Conservation (phyloP, 2,329 filamentous ascomycete species). For the Curvularia eragrostidis region DNA sequence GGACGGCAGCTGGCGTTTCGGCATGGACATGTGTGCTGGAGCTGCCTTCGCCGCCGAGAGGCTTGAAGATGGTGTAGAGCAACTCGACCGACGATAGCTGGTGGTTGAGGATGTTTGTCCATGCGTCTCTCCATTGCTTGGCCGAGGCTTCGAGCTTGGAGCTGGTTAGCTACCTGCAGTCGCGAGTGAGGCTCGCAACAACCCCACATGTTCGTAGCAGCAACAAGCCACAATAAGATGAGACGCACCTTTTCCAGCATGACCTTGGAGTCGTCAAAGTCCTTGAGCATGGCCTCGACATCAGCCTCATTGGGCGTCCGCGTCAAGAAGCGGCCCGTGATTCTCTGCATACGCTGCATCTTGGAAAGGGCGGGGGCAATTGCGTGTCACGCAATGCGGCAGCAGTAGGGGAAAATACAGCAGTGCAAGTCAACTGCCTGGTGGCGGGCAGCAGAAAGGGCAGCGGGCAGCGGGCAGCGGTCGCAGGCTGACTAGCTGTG, state of each 20-base stretch:
- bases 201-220: slow-evolving; percentile 29
- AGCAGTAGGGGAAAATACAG: slow-evolving; percentile 5
- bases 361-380: slow-evolving; percentile 38
- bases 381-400: slow-evolving; percentile 18
- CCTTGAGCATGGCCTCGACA: slow-evolving; percentile 74
- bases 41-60: slow-evolving; percentile 71
- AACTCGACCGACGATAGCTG: slow-evolving; percentile 72
- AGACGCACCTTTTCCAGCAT: slow-evolving; percentile 71
- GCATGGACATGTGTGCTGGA: slow-evolving; percentile 56
- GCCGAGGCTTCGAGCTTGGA: slow-evolving; percentile 76
- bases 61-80: slow-evolving; percentile 76
- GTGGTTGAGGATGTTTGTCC: slow-evolving; percentile 73
- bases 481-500: slow-evolving; percentile 23
- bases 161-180: slow-evolving; percentile 1
- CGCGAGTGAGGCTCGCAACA: not conserved
- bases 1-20: slow-evolving; percentile 66
- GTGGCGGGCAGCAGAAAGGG: not conserved
- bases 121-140: slow-evolving; percentile 78
- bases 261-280: slow-evolving; percentile 81
- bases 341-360: slow-evolving; percentile 76
- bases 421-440: not conserved
- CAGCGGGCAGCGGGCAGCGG: slow-evolving; percentile 7
- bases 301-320: slow-evolving; percentile 78
- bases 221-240: slow-evolving; percentile 15
- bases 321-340: slow-evolving; percentile 74